phyloP scores from a whole-genome alignment of 306 rosid species.

The Gleditsia sinensis region DNA sequence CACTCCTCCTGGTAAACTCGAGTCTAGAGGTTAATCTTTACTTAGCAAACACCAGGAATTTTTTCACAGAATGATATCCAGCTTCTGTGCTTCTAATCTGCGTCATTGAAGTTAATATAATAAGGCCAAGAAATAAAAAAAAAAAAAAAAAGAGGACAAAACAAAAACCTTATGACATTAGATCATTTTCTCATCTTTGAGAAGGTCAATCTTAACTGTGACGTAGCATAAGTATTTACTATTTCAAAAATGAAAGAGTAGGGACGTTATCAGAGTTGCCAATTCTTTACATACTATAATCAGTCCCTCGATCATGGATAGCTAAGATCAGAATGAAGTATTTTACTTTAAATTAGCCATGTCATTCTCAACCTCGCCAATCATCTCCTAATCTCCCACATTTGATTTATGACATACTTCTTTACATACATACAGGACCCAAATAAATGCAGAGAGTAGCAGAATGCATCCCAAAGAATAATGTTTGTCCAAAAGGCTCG shows the following conservation, averaged over 20 bases:
- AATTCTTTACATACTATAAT: background rate
- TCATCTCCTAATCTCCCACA: background rate
- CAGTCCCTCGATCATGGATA: background rate
- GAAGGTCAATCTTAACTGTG: background rate
- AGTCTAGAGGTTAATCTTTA: background rate
- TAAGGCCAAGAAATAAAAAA: background rate
- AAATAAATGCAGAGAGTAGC: background rate
- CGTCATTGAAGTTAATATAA: background rate
- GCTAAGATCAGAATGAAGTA: background rate
- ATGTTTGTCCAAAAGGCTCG: background rate
- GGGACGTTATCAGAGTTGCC: background rate
- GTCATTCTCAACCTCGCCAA: background rate
- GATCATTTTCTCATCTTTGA: background rate
- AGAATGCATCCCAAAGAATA: background rate
- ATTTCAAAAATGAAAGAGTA: background rate
- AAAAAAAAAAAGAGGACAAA: background rate
- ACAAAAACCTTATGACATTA: background rate
- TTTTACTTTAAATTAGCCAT: background rate
- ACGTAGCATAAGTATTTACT: background rate
- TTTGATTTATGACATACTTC: background rate
- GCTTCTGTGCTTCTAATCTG: background rate
- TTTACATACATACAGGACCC: background rate
- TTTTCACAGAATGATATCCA: conserved; percentile 1
- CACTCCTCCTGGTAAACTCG: background rate
- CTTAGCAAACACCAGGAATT: background rate